These are phyloP conservation scores for Pichia membranifaciens DNA, from an alignment of 805 yeast genomes.

Conservation along the genomic window DNA sequence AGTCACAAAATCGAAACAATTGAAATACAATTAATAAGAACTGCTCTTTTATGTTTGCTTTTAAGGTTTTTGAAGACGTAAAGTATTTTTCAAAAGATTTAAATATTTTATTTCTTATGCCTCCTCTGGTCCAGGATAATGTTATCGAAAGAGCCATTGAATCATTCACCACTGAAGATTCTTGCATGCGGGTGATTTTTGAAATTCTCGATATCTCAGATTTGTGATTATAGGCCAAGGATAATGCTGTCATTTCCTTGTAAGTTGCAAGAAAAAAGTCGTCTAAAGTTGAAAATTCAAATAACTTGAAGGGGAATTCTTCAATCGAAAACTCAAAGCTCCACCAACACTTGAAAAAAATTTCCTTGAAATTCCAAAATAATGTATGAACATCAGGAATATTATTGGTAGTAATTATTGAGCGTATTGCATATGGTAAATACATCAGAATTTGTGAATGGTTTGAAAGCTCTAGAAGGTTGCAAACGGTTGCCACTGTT, in stretches of 20 bases:
- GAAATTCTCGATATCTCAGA: slow-evolving; percentile 17
- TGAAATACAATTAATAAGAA: slow-evolving; percentile 31
- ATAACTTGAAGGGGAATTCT: slow-evolving; percentile 36
- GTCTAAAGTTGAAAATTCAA: slow-evolving; percentile 30
- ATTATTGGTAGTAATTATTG: slow-evolving; percentile 20
- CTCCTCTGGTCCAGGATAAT: slow-evolving; percentile 26
- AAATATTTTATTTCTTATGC: slow-evolving; percentile 25
- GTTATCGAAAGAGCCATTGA: slow-evolving; percentile 34
- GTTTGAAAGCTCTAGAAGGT: slow-evolving; percentile 37
- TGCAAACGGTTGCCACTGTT: slow-evolving; percentile 33
- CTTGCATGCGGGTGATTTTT: slow-evolving; percentile 6
- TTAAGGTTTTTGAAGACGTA: slow-evolving; percentile 10
- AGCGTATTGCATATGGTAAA: slow-evolving; percentile 24
- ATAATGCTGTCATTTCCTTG: slow-evolving; percentile 36
- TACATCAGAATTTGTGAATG: slow-evolving; percentile 30
- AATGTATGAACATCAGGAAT: slow-evolving; percentile 18
- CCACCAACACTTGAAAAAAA: slow-evolving; percentile 41
- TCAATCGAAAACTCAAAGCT: slow-evolving; percentile 27
- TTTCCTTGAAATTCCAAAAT: slow-evolving; percentile 30
- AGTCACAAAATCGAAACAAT: slow-evolving; percentile 36
- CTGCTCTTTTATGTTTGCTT: slow-evolving; percentile 20
- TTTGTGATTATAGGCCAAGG: slow-evolving; percentile 26
- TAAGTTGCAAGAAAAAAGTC: slow-evolving; percentile 33
- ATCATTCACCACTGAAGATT: slow-evolving; percentile 17
- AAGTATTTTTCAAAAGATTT: slow-evolving; percentile 12